Conservation (phyloP, 352 stramenopile species). For the Halophytophthora polymorphica region DNA sequence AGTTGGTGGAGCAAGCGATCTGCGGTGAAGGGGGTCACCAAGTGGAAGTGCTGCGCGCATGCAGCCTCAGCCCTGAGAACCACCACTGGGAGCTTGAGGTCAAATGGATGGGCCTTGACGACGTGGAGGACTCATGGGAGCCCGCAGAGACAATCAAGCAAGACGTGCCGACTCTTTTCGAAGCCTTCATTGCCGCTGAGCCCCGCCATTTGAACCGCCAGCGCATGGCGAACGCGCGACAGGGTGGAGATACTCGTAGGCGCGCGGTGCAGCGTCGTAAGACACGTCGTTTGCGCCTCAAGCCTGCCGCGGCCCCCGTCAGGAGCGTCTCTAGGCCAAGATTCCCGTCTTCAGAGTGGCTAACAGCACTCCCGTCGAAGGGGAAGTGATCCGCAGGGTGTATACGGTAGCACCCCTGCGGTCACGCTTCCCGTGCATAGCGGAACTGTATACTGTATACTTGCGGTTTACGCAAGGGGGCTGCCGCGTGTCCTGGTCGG, state of each 20-base stretch:
- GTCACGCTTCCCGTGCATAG: too few relatives aligned
- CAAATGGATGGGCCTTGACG: conserved; percentile 7
- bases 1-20: conserved; percentile 9
- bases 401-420: too few relatives aligned
- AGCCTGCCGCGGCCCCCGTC: not conserved
- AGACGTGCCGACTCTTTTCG: conserved; percentile 3
- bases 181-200: not conserved
- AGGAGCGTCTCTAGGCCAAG: not conserved
- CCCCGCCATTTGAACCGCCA: not conserved
- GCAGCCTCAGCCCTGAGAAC: conserved; percentile 1
- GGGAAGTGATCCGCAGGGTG: not conserved
- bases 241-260: too few relatives aligned
- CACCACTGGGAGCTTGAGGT: conserved; percentile 5
- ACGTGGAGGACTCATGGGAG: conserved; percentile 7
- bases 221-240: not conserved
- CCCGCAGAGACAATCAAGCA: not conserved
- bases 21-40: conserved; percentile 14
- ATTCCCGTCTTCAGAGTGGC: not conserved
- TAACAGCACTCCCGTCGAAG: not conserved
- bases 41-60: not conserved
- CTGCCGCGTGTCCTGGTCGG: too few relatives aligned
- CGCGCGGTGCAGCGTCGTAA: too few relatives aligned
- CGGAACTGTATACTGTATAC: too few relatives aligned
- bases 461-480: too few relatives aligned
- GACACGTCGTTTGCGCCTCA: not conserved